Evolutionary conservation across 441 rosid species (phyloP).

Genomic region (Geranium incanum): DNA sequence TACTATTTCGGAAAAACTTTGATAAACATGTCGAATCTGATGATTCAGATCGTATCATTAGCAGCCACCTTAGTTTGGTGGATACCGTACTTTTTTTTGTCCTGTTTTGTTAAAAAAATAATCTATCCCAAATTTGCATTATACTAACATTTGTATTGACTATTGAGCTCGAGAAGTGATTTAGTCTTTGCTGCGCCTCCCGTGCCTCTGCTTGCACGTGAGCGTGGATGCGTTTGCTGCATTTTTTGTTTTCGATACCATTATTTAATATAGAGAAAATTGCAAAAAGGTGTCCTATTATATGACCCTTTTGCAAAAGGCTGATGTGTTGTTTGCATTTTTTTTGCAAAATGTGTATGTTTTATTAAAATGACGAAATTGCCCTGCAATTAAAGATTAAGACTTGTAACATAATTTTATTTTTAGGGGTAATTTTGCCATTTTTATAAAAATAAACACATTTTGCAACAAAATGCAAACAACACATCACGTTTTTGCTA

Average conservation of each 20-base stretch:
- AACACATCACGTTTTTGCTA: no score
- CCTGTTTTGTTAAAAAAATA: constrained; percentile 21
- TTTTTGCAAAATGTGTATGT: no score
- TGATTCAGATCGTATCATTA: constrained; percentile 17
- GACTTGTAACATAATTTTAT: no score
- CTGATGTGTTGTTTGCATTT: no score
- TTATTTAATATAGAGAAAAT: not conserved
- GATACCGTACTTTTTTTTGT: constrained; percentile 26
- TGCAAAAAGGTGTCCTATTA: no score
- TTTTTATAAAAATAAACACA: no score
- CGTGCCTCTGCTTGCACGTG: constrained; percentile 1
- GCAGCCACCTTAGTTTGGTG: constrained; percentile 20
- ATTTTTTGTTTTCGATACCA: not conserved
- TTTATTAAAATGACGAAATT: no score
- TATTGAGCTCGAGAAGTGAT: constrained; percentile 2
- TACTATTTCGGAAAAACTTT: constrained; percentile 15
- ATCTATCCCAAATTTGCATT: not conserved
- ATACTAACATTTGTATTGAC: not conserved
- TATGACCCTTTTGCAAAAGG: no score
- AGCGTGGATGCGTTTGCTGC: constrained; percentile 6
- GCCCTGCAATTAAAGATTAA: no score
- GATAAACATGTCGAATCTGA: constrained; percentile 20
- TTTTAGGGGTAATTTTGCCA: no score
- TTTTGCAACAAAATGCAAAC: no score
- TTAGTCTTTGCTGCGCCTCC: constrained; percentile 4